Evolutionary conservation across 192 early-diverging fungal genomes (phyloP).

Genomic region (Ambispora gerdemannii): DNA sequence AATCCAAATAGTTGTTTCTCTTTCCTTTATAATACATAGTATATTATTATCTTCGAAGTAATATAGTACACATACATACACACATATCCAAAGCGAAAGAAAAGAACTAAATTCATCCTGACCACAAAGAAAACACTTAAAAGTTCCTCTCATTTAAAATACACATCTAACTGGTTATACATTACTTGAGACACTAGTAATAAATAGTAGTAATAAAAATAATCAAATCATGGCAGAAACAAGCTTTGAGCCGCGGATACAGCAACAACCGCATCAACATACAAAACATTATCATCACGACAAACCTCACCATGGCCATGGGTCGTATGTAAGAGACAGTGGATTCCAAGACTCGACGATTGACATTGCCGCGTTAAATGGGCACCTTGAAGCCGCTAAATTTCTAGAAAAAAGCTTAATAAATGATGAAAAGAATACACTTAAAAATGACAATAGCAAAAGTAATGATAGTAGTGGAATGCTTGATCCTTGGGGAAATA

Average conservation of each 20-base stretch:
- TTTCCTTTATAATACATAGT: constrained; percentile 13
- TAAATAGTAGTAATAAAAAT: constrained; percentile 3
- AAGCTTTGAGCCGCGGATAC: background rate
- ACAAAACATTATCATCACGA: background rate
- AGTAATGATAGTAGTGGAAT: constrained; percentile 14
- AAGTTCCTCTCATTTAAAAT: background rate
- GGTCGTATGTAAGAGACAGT: background rate
- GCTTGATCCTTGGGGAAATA: constrained; percentile 12
- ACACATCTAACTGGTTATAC: background rate
- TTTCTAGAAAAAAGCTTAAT: constrained; percentile 1
- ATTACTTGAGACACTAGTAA: background rate
- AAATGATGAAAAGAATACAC: background rate
- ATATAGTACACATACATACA: background rate
- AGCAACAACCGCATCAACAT: background rate
- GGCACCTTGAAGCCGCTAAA: constrained; percentile 10
- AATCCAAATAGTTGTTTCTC: background rate
- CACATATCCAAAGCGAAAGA: background rate
- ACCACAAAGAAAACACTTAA: background rate
- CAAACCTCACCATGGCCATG: background rate
- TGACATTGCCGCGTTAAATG: constrained; percentile 3
- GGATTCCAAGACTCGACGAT: constrained; percentile 6
- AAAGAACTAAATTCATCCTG: no score
- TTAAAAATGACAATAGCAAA: background rate
- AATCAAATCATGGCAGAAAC: background rate
- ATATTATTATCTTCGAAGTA: constrained; percentile 6